Evolutionary conservation across 805 yeast genomes (phyloP).

Genomic region (Dipodascopsis uninucleata): DNA sequence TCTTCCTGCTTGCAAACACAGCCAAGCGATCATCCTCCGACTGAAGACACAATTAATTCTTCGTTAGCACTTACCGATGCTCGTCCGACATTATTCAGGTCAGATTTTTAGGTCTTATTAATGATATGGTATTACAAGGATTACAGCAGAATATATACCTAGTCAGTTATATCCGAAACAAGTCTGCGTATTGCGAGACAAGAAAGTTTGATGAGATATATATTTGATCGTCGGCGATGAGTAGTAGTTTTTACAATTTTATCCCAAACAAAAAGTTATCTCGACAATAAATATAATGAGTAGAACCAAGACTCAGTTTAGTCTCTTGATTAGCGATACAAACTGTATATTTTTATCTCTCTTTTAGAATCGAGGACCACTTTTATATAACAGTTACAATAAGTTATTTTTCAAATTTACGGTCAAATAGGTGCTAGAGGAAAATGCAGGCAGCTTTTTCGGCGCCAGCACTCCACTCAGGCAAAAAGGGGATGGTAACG

Average conservation of each 20-base stretch:
- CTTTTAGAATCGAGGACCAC: not conserved
- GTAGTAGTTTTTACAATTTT: too few species aligned
- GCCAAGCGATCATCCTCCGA: not conserved
- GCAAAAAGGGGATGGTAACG: slow-evolving; percentile 23
- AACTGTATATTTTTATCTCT: not conserved
- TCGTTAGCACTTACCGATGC: not conserved
- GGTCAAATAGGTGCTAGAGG: too few species aligned
- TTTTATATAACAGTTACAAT: not conserved
- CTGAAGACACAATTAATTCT: not conserved
- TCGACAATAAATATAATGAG: too few species aligned
- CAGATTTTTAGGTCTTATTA: too few species aligned
- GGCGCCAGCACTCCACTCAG: slow-evolving; percentile 21
- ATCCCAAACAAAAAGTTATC: too few species aligned
- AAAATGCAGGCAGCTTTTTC: slow-evolving; percentile 23
- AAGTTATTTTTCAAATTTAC: too few species aligned
- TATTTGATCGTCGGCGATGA: too few species aligned
- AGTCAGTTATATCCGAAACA: too few species aligned
- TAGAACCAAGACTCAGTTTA: not conserved
- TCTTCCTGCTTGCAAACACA: not conserved
- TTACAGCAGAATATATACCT: too few species aligned
- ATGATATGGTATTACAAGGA: too few species aligned
- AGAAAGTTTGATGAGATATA: too few species aligned
- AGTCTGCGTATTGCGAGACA: too few species aligned
- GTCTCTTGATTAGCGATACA: not conserved
- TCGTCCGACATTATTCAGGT: not conserved